These are phyloP conservation scores for Inosperma sp. DNA, from an alignment of 768 basidiomycete genomes.

Conservation along the genomic window DNA sequence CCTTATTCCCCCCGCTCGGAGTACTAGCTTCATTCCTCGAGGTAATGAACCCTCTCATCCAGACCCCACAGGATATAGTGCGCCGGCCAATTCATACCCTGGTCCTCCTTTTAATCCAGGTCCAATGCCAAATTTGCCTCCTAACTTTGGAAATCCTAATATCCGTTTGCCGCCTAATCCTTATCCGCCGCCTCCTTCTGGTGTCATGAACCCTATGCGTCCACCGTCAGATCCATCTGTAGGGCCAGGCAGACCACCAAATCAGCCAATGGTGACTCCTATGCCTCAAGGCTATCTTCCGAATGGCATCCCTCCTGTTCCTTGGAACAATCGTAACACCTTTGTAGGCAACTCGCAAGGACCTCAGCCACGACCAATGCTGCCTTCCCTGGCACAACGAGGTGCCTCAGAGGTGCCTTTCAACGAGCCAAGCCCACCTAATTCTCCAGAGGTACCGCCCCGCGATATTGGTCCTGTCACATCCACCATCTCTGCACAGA, in stretches of 20 bases:
- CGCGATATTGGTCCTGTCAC: slow-evolving; percentile 62
- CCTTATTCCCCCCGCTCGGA: slow-evolving; percentile 37
- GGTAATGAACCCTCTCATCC: slow-evolving; percentile 13
- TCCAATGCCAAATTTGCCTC: slow-evolving; percentile 14
- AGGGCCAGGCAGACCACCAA: slow-evolving; percentile 34
- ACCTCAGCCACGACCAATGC: slow-evolving; percentile 47
- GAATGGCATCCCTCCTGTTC: slow-evolving; percentile 31
- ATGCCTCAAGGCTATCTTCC: slow-evolving; percentile 35
- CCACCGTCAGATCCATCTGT: slow-evolving; percentile 47
- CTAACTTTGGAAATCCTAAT: slow-evolving; percentile 17
- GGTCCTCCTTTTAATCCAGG: slow-evolving; percentile 16
- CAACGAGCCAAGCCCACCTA: slow-evolving; percentile 76
- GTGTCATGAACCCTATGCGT: slow-evolving; percentile 29
- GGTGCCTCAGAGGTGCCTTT: slow-evolving; percentile 51
- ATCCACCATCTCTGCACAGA: slow-evolving; percentile 77
- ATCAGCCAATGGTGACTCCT: slow-evolving; percentile 14
- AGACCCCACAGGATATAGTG: slow-evolving; percentile 22
- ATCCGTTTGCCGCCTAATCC: slow-evolving; percentile 14
- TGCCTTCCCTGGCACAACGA: slow-evolving; percentile 62
- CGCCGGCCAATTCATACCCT: slow-evolving; percentile 14
- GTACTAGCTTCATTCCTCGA: slow-evolving; percentile 30
- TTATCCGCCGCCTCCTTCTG: slow-evolving; percentile 17
- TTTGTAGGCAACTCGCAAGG: slow-evolving; percentile 29
- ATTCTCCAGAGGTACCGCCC: slow-evolving; percentile 65
- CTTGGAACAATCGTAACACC: slow-evolving; percentile 38